phyloP scores from a whole-genome alignment of 176 grass and related monocot species.

The Aegilops umbellulata region DNA sequence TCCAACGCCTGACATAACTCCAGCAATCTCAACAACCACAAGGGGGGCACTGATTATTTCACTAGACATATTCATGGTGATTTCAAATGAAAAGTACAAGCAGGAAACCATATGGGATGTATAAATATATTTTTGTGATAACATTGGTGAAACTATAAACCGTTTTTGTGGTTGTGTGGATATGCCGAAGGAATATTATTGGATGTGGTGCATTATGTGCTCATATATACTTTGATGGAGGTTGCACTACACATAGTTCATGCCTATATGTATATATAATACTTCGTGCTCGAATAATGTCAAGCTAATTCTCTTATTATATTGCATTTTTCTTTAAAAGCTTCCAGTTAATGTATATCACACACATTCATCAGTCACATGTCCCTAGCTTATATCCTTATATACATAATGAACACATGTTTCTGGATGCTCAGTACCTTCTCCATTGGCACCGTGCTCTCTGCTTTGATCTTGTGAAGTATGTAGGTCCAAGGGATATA shows the following conservation, averaged over 20 bases:
- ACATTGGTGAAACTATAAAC: background rate
- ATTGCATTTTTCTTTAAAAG: background rate
- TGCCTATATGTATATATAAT: background rate
- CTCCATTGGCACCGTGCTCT: too few species aligned
- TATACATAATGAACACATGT: too few species aligned
- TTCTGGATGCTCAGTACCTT: too few species aligned
- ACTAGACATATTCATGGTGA: background rate
- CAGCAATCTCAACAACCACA: slow-evolving; percentile 6
- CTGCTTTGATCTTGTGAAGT: too few species aligned
- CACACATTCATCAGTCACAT: too few species aligned
- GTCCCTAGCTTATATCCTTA: too few species aligned
- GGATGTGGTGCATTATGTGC: background rate
- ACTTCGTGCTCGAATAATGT: background rate
- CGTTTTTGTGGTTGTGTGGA: background rate
- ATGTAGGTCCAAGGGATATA: too few species aligned
- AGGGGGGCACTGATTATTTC: background rate
- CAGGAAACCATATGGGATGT: background rate
- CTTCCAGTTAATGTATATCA: too few species aligned
- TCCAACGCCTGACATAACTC: background rate
- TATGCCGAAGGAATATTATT: too few species aligned
- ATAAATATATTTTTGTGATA: background rate
- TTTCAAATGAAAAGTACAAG: background rate
- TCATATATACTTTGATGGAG: background rate
- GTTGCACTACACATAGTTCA: too few species aligned
- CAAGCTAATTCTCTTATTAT: background rate